Percentiles rank a stretch among this genome's conserved stretches.
Conservation (phyloP, 2,329 filamentous ascomycete genomes). For the Trichoderma atroviride region DNA sequence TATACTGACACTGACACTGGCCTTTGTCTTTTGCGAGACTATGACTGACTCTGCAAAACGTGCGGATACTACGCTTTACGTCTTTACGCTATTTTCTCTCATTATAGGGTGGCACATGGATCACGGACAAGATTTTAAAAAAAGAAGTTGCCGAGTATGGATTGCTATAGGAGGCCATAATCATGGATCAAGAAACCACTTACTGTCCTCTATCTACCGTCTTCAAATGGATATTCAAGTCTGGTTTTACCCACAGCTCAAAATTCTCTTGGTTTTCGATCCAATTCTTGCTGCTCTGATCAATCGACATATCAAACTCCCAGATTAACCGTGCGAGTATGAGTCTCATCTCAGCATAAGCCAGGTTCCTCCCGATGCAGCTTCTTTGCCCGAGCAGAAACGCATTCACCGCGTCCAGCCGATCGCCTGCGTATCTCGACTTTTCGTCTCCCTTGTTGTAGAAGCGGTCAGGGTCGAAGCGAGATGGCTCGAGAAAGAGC, state of each 20-base stretch:
- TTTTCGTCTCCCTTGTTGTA: constrained; percentile 33
- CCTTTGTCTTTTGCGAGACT: too few species aligned
- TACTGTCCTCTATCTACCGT: not conserved
- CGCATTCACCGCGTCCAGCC: constrained; percentile 46
- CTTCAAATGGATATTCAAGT: not conserved
- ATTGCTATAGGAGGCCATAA: not conserved
- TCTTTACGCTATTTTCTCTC: too few species aligned
- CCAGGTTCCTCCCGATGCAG: constrained; percentile 50
- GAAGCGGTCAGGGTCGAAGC: constrained; percentile 52
- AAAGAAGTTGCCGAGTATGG: not conserved
- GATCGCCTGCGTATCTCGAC: constrained; percentile 44
- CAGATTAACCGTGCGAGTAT: constrained; percentile 50
- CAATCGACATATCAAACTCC: constrained; percentile 50
- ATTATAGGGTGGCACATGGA: too few species aligned
- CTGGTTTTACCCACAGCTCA: not conserved
- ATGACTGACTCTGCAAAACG: too few species aligned
- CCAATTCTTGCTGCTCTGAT: constrained; percentile 26
- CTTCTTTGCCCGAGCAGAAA: constrained; percentile 52
- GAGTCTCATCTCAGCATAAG: constrained; percentile 53
- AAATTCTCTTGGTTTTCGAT: not conserved
- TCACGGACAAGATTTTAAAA: too few species aligned
- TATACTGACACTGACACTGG: too few species aligned
- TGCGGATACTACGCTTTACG: too few species aligned
- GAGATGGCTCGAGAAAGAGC: constrained; percentile 48
- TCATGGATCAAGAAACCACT: too few species aligned